phyloP scores from a whole-genome alignment of 1,139 yeast species.

The Candida sanyaensis region DNA sequence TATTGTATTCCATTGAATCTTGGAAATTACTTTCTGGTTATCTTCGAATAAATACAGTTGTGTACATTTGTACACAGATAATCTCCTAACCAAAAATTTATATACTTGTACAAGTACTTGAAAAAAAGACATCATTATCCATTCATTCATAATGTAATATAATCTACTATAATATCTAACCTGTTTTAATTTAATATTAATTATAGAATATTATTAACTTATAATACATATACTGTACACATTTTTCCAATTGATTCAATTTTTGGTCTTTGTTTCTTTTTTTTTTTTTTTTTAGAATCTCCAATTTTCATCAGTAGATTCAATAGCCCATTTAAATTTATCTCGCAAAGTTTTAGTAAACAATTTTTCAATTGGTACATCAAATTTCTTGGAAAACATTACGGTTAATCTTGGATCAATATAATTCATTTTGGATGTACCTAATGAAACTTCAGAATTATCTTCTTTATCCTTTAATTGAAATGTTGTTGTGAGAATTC shows the following conservation, averaged over 20 bases:
- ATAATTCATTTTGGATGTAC: constrained; percentile 92
- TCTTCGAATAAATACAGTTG: no score
- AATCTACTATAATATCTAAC: neutral
- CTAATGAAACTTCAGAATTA: constrained; percentile 89
- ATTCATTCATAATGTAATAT: neutral
- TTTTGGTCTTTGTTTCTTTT: neutral
- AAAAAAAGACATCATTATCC: no score
- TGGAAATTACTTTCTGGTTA: neutral
- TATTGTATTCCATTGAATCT: neutral
- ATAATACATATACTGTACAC: neutral
- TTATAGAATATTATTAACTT: neutral
- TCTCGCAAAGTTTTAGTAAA: constrained; percentile 90
- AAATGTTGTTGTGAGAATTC: constrained; percentile 68
- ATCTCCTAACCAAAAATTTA: no score
- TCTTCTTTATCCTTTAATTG: constrained; percentile 91
- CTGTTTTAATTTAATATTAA: neutral
- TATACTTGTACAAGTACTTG: neutral
- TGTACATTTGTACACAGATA: no score
- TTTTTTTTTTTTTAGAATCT: constrained; percentile 52
- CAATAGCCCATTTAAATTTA: constrained; percentile 95
- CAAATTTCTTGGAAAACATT: constrained; percentile 80
- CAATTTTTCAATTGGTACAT: constrained; percentile 89
- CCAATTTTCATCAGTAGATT: constrained; percentile 89
- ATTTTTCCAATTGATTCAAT: neutral
- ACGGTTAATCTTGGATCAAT: constrained; percentile 94